Evolutionary conservation across 2,329 filamentous ascomycete genomes (phyloP).

Genomic region (Pseudocercospora pini-densiflorae): DNA sequence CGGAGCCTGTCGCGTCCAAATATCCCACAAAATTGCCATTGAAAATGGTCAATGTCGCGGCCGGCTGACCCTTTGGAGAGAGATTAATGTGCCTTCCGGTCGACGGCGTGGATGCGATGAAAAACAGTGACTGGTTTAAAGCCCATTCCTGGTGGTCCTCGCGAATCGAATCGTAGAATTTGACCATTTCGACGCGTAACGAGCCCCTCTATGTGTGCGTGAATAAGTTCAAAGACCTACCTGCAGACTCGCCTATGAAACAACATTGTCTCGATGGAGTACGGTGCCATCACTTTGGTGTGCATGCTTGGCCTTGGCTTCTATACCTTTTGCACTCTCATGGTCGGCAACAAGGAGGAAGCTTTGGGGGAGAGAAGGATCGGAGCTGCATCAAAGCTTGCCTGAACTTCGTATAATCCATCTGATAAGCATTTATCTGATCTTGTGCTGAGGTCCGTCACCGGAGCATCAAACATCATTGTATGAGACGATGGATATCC

Average conservation of each 20-base stretch:
- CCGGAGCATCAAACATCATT: not conserved
- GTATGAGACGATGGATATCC: too few relatives aligned
- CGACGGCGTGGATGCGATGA: constrained; percentile 72
- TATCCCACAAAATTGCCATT: constrained; percentile 66
- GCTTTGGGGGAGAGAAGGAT: not conserved
- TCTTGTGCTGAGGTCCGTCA: not conserved
- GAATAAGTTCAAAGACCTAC: not conserved
- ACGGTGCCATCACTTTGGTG: not conserved
- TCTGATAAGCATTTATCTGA: not conserved
- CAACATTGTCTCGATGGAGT: not conserved
- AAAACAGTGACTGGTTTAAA: constrained; percentile 72
- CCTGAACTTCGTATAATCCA: not conserved
- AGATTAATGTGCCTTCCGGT: constrained; percentile 73
- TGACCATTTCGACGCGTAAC: constrained; percentile 55
- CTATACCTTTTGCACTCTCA: not conserved
- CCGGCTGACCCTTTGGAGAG: constrained; percentile 72
- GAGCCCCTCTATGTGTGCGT: not conserved
- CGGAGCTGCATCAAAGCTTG: not conserved
- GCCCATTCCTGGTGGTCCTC: constrained; percentile 66
- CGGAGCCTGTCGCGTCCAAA: constrained; percentile 74
- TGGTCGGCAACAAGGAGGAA: not conserved
- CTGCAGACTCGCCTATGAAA: not conserved
- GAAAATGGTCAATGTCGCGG: constrained; percentile 66
- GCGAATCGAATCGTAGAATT: constrained; percentile 62
- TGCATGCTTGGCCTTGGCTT: not conserved